Evolutionary conservation across 179 eudicot species (phyloP), one percentile per base, ranked within the genome.

Genomic region (Pouteria campechiana): DNA sequence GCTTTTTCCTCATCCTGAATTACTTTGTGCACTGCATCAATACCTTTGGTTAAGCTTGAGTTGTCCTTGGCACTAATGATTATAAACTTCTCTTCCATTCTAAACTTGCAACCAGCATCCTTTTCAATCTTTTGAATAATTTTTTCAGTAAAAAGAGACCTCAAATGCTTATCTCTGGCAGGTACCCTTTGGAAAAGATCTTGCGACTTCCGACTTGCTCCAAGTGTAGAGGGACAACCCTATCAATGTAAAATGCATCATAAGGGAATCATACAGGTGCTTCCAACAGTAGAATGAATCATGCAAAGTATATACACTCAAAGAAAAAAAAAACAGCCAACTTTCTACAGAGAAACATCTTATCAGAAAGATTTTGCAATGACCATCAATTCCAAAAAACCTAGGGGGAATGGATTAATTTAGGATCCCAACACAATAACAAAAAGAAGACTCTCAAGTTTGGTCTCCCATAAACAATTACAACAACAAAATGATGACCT

Each of bases 211-310:
- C 96, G 93, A 54, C 61, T 79, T 33, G 92, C 85, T 51, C 99
- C 99, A 55, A 92, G 96, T 22, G 99, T 92, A 37, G 96, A 68
- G 21, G 99, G 99, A 54, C 99, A 92, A 32, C 99, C 99, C 99
- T 92, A 29, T 19, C n/a, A n/a, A n/a, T n/a, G n/a, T n/a, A n/a
- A n/a, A n/a, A n/a, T n/a, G n/a, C n/a, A n/a, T n/a, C n/a, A n/a
- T n/a, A n/a, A n/a, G n/a, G n/a, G n/a, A n/a, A n/a, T n/a, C n/a
- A n/a, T n/a, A n/a, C n/a, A n/a, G n/a, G n/a, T n/a, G n/a, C n/a
- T 64, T 22, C 49, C 39, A 57, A 37, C n/a, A n/a, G n/a, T 47
- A 28, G 47, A 27, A 24, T 13, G 28, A 18, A 8, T 12, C 46
- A 22, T 8, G 50, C 19, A 31, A 7, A 18, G 5, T 7, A 45